Evolutionary conservation across 108 stramenopile species (phyloP).

Genomic region (Cylindrotheca fusiformis): DNA sequence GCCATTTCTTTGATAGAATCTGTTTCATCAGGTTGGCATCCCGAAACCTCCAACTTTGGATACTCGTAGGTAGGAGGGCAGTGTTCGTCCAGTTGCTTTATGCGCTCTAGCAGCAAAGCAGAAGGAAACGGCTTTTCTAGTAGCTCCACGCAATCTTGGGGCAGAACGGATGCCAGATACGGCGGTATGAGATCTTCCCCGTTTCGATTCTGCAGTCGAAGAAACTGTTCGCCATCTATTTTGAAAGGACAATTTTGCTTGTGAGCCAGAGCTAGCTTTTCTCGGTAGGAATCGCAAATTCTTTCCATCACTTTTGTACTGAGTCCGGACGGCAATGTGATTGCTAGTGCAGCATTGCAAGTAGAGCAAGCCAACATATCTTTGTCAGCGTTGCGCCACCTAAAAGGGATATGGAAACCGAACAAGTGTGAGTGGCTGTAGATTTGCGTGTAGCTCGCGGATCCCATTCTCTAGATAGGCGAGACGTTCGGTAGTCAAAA

Average conservation of each 20-base stretch:
- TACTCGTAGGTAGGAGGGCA: neutral
- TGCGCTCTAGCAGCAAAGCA: neutral
- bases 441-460: conserved; percentile 63
- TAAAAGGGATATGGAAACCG: conserved; percentile 11
- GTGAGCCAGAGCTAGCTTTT: conserved; percentile 21
- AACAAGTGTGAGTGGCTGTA: conserved; percentile 24
- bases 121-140: conserved; percentile 18
- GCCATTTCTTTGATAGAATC: neutral
- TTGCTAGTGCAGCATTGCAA: conserved; percentile 45
- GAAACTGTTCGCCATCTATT: conserved; percentile 8
- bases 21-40: neutral
- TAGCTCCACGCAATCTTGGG: conserved; percentile 6
- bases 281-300: conserved; percentile 22
- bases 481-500: conserved; percentile 13
- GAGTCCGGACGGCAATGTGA: conserved; percentile 37
- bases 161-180: conserved; percentile 13
- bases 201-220: neutral
- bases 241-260: conserved; percentile 22
- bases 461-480: conserved; percentile 32
- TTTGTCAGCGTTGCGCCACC: conserved; percentile 53
- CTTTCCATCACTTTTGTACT: conserved; percentile 18
- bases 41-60: neutral
- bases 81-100: neutral
- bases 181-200: conserved; percentile 3
- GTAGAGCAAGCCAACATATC: conserved; percentile 51